Percentiles rank a stretch among this genome's conserved stretches.
phyloP scores from a whole-genome alignment of 2,329 filamentous ascomycete genomes.

The Tricladium varicosporioides region DNA sequence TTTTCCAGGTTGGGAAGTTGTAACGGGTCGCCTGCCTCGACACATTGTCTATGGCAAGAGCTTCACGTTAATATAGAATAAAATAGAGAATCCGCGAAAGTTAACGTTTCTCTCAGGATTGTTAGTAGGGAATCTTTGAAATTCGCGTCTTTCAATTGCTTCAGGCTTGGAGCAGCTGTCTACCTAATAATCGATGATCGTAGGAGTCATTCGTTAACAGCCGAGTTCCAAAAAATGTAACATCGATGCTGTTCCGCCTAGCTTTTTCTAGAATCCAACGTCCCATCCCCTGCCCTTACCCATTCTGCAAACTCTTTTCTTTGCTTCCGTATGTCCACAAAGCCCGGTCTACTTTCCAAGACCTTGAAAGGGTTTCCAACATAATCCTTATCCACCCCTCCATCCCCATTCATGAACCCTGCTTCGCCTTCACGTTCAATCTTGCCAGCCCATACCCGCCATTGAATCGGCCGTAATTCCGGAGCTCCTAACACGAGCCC shows the following conservation, averaged over 20 bases:
- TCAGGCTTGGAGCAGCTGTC: too few species aligned
- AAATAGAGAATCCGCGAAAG: too few species aligned
- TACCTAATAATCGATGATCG: too few species aligned
- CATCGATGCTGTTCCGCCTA: slow-evolving; percentile 7
- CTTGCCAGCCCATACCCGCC: slow-evolving; percentile 78
- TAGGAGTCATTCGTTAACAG: too few species aligned
- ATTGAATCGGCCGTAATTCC: slow-evolving; percentile 79
- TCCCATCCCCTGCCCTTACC: slow-evolving; percentile 47
- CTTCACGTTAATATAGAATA: too few species aligned
- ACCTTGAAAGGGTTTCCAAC: slow-evolving; percentile 76
- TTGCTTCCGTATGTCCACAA: slow-evolving; percentile 83
- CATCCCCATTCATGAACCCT: slow-evolving; percentile 54
- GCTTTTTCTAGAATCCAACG: slow-evolving; percentile 13
- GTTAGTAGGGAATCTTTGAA: too few species aligned
- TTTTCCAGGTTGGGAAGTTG: neutral
- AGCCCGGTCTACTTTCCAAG: slow-evolving; percentile 78
- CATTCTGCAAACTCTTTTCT: slow-evolving; percentile 77
- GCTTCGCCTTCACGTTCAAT: slow-evolving; percentile 73
- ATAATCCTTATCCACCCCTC: slow-evolving; percentile 67
- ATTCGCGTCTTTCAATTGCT: too few species aligned
- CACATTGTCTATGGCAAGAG: too few species aligned
- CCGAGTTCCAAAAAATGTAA: neutral
- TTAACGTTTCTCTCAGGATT: too few species aligned
- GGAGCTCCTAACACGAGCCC: slow-evolving; percentile 80
- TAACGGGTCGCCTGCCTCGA: too few species aligned